Percentiles rank a stretch among this genome's conserved stretches.
Evolutionary conservation across 208 protist genomes (phyloP).

Genomic region (Leishmania amazonensis): DNA sequence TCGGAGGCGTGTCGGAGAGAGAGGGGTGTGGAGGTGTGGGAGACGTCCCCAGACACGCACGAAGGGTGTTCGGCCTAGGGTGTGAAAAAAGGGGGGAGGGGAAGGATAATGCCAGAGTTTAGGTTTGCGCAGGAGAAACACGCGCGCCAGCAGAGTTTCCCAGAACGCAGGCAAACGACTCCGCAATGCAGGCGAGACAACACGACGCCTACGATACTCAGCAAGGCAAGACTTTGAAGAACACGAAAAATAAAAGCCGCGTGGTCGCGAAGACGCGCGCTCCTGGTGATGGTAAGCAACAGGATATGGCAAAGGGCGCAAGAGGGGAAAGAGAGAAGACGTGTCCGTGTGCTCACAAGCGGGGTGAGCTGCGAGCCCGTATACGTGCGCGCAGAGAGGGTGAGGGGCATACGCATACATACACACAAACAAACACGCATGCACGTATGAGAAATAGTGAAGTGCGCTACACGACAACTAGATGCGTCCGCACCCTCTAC

Average conservation of each 20-base stretch:
- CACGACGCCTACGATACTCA: not conserved
- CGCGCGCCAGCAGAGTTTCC: not conserved
- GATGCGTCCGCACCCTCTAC: too few relatives aligned
- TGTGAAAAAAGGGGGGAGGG: not conserved
- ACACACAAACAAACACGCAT: not conserved
- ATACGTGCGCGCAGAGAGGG: not conserved
- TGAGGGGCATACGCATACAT: not conserved
- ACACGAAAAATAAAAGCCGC: not conserved
- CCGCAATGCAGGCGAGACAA: not conserved
- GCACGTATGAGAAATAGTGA: slow-evolving; percentile 11
- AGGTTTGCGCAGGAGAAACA: not conserved
- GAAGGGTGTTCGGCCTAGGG: not conserved
- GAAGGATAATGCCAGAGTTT: not conserved
- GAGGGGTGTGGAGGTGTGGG: not conserved
- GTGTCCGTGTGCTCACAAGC: not conserved
- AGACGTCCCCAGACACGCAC: not conserved
- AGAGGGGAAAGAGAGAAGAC: not conserved
- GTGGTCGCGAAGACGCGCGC: too few relatives aligned
- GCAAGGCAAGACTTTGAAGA: not conserved
- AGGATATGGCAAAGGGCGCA: not conserved
- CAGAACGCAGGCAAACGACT: not conserved
- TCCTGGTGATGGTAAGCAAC: too few relatives aligned
- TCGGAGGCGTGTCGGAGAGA: not conserved
- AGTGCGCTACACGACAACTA: not conserved
- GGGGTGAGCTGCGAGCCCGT: not conserved